Percentiles rank a stretch among this genome's conserved stretches.
These are phyloP conservation scores for Carex arenaria DNA, from an alignment of 202 grass and related monocot species.

Conservation along the genomic window DNA sequence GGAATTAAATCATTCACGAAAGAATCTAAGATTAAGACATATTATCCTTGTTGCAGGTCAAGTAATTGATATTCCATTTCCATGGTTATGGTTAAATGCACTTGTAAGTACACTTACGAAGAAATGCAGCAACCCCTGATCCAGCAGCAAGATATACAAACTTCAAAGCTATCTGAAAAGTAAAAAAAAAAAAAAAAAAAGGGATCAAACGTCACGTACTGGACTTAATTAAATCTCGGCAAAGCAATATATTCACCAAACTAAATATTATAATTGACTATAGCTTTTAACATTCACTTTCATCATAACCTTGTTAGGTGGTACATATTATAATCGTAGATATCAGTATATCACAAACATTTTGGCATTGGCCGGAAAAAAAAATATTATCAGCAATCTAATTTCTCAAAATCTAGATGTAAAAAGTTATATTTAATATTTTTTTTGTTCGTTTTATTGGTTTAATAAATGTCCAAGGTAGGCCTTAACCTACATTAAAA, in stretches of 20 bases:
- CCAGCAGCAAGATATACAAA: conserved; percentile 53
- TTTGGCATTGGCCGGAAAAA: too few relatives aligned
- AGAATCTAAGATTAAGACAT: background rate
- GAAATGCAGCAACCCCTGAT: conserved; percentile 44
- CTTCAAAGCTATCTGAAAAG: conserved; percentile 46
- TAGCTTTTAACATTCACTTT: background rate
- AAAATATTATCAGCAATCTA: too few relatives aligned
- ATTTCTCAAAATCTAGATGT: background rate
- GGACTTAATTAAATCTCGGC: background rate
- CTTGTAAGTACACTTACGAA: conserved; percentile 42
- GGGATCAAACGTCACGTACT: background rate
- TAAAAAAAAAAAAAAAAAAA: background rate
- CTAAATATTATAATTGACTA: background rate
- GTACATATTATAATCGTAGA: too few relatives aligned
- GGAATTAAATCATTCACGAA: background rate
- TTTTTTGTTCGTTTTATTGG: background rate
- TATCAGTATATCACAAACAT: too few relatives aligned
- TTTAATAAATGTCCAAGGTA: background rate
- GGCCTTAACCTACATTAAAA: background rate
- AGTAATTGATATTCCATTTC: background rate
- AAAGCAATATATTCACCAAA: background rate
- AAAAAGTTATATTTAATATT: background rate
- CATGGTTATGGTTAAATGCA: background rate
- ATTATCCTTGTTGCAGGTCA: background rate
- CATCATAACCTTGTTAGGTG: background rate